Conservation (phyloP, 75 land plant genomes). For the Pseudotsuga menziesii region DNA sequence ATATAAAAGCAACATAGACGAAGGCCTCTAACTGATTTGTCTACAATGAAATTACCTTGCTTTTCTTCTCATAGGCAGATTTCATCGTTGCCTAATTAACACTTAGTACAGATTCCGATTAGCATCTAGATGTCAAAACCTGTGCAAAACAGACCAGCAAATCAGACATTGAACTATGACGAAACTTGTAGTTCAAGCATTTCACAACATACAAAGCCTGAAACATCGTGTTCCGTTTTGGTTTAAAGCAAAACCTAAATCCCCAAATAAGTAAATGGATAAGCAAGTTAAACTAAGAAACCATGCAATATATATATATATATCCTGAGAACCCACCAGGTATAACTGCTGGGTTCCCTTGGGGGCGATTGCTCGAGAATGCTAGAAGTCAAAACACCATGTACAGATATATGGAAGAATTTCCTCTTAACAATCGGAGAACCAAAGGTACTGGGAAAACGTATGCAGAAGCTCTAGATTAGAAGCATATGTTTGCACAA, state of each 20-base stretch:
- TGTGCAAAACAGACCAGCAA: not conserved
- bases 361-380: not conserved
- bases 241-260: too few relatives aligned
- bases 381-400: not conserved
- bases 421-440: too few relatives aligned
- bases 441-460: too few relatives aligned
- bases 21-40: not conserved
- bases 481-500: too few relatives aligned
- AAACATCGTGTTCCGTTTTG: not conserved
- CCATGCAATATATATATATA: not conserved
- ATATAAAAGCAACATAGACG: not conserved
- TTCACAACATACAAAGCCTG: not conserved
- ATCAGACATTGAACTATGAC: slow-evolving; percentile 1
- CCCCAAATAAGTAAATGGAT: too few relatives aligned
- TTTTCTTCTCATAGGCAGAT: slow-evolving; percentile 63
- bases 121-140: slow-evolving; percentile 9
- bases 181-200: too few relatives aligned
- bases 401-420: too few relatives aligned
- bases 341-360: not conserved
- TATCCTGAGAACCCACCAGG: not conserved
- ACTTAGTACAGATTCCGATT: slow-evolving; percentile 34
- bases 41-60: slow-evolving; percentile 47
- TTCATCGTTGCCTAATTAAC: slow-evolving; percentile 45
- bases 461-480: too few relatives aligned
- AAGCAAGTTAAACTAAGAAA: not conserved